Evolutionary conservation across 2,329 filamentous ascomycete species (phyloP).

Genomic region (Neurospora sp.): DNA sequence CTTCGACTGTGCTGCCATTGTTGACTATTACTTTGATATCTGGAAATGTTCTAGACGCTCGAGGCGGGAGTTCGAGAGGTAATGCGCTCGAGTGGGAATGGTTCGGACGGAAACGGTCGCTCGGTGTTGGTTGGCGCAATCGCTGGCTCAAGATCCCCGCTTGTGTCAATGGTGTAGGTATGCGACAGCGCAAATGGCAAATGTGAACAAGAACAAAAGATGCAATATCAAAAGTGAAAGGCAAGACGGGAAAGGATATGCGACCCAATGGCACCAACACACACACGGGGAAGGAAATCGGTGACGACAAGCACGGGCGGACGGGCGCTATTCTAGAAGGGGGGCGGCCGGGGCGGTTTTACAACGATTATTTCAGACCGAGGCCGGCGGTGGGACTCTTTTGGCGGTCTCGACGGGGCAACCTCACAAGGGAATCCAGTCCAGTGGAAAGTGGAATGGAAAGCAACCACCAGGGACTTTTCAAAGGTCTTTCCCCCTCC

Average conservation of each 20-base stretch:
- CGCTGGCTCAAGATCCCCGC: background rate
- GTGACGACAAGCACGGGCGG: background rate
- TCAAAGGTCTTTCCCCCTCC: background rate
- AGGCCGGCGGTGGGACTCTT: background rate
- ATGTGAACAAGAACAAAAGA: background rate
- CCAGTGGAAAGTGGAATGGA: background rate
- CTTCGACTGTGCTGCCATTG: conserved; percentile 52
- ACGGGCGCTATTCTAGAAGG: background rate
- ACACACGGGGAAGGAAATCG: background rate
- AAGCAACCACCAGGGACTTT: background rate
- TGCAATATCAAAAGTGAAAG: background rate
- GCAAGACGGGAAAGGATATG: too few species aligned
- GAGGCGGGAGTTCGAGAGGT: background rate
- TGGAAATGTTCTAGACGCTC: background rate
- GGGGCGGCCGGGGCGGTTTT: background rate
- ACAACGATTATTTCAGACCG: background rate
- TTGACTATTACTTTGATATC: background rate
- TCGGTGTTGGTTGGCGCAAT: background rate
- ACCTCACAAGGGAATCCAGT: background rate
- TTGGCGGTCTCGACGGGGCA: background rate
- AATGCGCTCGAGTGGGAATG: background rate
- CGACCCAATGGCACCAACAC: background rate
- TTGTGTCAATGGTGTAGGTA: background rate
- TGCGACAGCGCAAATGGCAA: background rate
- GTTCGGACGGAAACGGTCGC: background rate